A percentile compares a stretch with the other conserved stretches of the same genome.
These are phyloP conservation scores for Pseudoscleropodium purum DNA, from an alignment of 225 moss, liverwort and hornwort species.

Conservation along the genomic window DNA sequence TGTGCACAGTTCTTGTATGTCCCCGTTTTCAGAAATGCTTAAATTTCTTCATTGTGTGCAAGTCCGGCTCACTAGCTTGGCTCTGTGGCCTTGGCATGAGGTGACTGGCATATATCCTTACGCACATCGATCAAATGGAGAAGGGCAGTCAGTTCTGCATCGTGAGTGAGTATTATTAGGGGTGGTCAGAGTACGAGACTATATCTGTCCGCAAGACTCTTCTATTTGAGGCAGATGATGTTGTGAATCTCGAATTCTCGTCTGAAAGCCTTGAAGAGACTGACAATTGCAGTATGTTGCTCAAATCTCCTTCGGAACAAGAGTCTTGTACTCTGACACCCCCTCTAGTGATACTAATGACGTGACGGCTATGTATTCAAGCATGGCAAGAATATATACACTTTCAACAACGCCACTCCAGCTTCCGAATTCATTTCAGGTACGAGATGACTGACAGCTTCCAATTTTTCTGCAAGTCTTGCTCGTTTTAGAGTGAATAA, in stretches of 20 bases:
- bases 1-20: not conserved
- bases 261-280: not conserved
- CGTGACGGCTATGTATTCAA: not conserved
- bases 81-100: not conserved
- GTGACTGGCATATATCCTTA: not conserved
- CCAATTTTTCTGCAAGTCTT: not conserved
- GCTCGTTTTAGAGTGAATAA: not conserved
- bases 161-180: not conserved
- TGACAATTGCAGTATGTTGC: not conserved
- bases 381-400: not conserved
- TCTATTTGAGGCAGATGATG: not conserved
- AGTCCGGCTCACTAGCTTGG: not conserved
- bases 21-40: not conserved
- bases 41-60: too few relatives aligned
- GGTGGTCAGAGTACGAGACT: not conserved
- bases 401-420: not conserved
- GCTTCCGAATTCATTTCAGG: not conserved
- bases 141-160: not conserved
- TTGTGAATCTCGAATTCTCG: not conserved
- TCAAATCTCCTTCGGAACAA: not conserved
- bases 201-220: not conserved
- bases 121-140: not conserved
- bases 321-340: not conserved
- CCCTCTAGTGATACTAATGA: not conserved
- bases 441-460: not conserved